phyloP scores from a whole-genome alignment of 2,329 filamentous ascomycete genomes.

The Penicillium sp. region DNA sequence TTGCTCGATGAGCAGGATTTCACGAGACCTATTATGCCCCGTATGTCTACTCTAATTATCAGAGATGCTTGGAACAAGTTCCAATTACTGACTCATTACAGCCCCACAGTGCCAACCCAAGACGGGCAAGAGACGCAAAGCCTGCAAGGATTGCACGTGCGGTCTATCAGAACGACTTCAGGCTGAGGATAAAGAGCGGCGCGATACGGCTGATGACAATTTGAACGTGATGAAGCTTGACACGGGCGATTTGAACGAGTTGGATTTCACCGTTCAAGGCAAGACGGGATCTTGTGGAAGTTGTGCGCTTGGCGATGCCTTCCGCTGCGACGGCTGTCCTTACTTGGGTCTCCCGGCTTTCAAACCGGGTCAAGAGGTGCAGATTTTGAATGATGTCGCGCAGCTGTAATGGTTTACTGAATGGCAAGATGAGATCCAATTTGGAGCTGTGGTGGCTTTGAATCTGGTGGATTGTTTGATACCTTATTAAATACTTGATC shows the following conservation, averaged over 20 bases:
- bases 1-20: constrained; percentile 82
- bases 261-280: constrained; percentile 96
- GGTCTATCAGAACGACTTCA: constrained; percentile 80
- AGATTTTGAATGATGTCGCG: constrained; percentile 9
- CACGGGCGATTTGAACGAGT: constrained; percentile 67
- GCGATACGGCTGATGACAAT: constrained; percentile 57
- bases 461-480: constrained; percentile 1
- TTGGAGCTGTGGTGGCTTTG: constrained; percentile 1
- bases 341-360: constrained; percentile 92
- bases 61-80: background rate
- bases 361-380: constrained; percentile 21
- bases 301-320: constrained; percentile 87
- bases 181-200: constrained; percentile 70
- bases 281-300: constrained; percentile 90
- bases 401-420: constrained; percentile 4
- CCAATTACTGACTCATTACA: constrained; percentile 29
- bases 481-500: constrained; percentile 1
- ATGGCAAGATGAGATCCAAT: constrained; percentile 3
- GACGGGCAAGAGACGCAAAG: constrained; percentile 70
- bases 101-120: constrained; percentile 84
- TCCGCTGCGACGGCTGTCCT: constrained; percentile 67
- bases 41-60: constrained; percentile 51
- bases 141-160: constrained; percentile 97
- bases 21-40: constrained; percentile 67
- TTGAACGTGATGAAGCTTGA: constrained; percentile 57